These are phyloP conservation scores for Tuctoria greenei DNA, from an alignment of 176 grass and related monocot species.

Conservation along the genomic window DNA sequence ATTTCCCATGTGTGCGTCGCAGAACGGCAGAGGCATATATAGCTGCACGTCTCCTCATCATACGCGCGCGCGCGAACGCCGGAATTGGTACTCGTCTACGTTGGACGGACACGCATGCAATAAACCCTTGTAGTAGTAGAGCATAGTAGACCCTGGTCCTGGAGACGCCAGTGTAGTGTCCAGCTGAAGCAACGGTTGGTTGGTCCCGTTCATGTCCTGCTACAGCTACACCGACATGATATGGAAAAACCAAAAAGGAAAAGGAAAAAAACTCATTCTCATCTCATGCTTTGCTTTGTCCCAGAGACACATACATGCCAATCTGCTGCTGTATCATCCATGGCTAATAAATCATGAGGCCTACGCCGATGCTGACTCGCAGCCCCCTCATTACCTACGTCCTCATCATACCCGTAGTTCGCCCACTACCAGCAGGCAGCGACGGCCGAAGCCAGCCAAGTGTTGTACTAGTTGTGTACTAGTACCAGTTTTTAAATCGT, in stretches of 20 bases:
- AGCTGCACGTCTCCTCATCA: background rate
- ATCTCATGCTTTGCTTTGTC: no score
- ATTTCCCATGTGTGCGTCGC: background rate
- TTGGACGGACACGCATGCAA: no score
- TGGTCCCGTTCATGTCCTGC: background rate
- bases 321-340: background rate
- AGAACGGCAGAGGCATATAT: background rate
- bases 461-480: no score
- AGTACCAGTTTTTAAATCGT: no score
- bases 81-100: slow-evolving; percentile 7
- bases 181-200: background rate
- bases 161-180: background rate
- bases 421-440: no score
- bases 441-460: no score
- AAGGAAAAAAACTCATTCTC: background rate
- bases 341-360: slow-evolving; percentile 23
- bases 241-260: background rate
- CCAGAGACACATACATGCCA: background rate
- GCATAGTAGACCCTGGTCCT: background rate
- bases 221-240: no score
- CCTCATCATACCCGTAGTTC: background rate
- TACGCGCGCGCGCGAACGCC: background rate
- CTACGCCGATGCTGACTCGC: slow-evolving; percentile 13
- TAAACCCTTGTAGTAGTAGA: no score
- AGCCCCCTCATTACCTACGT: background rate